A percentile compares a stretch with the other conserved stretches of the same genome.
phyloP scores from a whole-genome alignment of 2,329 filamentous ascomycete genomes.

The Metarhizium robertsii region DNA sequence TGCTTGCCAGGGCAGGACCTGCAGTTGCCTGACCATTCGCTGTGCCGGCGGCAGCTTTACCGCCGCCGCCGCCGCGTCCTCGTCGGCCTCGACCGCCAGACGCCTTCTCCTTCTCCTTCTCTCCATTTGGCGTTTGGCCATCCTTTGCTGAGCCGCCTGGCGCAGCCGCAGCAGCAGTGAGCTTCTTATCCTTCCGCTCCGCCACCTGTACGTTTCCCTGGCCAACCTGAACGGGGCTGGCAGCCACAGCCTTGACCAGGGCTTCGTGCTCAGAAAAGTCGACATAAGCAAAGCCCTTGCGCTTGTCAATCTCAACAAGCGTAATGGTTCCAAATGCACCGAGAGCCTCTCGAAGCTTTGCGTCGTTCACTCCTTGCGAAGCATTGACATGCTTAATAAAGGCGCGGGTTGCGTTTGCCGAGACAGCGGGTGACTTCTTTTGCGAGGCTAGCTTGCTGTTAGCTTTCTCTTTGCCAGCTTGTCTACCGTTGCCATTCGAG shows the following conservation, averaged over 20 bases:
- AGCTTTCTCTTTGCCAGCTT: conserved; percentile 1
- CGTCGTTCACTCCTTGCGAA: conserved; percentile 84
- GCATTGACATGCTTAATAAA: conserved; percentile 80
- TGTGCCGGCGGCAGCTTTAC: conserved; percentile 11
- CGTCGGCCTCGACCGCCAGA: conserved; percentile 21
- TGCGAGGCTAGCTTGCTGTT: conserved; percentile 18
- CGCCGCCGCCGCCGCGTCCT: conserved; percentile 21
- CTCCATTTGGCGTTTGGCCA: background rate
- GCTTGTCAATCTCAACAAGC: conserved; percentile 84
- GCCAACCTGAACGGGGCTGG: conserved; percentile 72
- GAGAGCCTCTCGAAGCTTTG: conserved; percentile 66
- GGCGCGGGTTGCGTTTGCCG: conserved; percentile 48
- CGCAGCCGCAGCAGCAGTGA: conserved; percentile 10
- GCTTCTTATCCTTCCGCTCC: conserved; percentile 61
- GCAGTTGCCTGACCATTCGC: conserved; percentile 4
- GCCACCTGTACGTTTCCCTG: conserved; percentile 81
- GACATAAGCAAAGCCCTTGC: conserved; percentile 90
- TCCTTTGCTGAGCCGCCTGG: conserved; percentile 8
- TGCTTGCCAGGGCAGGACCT: conserved; percentile 5
- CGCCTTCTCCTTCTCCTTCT: conserved; percentile 13
- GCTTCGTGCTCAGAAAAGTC: conserved; percentile 69
- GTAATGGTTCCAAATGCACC: conserved; percentile 63
- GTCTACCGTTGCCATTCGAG: conserved; percentile 9
- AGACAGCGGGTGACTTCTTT: conserved; percentile 22
- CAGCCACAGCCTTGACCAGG: conserved; percentile 69